These are phyloP conservation scores for Malassezia dermatis DNA, from an alignment of 1,284 basidiomycete species.

Conservation along the genomic window DNA sequence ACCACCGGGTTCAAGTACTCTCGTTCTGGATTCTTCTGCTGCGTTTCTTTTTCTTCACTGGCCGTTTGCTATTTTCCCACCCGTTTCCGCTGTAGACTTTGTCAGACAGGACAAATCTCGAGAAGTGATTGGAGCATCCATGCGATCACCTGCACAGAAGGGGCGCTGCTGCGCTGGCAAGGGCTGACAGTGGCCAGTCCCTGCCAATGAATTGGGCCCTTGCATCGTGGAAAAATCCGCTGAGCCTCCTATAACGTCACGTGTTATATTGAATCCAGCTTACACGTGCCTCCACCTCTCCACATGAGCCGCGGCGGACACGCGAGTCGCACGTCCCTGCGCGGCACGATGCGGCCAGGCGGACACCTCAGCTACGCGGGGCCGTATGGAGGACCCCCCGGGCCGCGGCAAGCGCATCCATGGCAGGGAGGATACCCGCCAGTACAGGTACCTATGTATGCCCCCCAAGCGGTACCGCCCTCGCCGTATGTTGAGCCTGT, in stretches of 20 bases:
- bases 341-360: not conserved
- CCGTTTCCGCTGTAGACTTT: constrained; percentile 6
- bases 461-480: not conserved
- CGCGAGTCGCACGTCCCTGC: not conserved
- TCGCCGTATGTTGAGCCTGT: not conserved
- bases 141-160: constrained; percentile 4
- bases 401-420: not conserved
- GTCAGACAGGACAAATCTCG: not conserved
- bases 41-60: constrained; percentile 17
- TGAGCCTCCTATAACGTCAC: constrained; percentile 7
- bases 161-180: constrained; percentile 9
- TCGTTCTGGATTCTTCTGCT: constrained; percentile 3
- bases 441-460: not conserved
- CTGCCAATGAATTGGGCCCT: constrained; percentile 1
- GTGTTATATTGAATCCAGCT: not conserved
- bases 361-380: not conserved
- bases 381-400: not conserved
- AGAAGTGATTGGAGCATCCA: constrained; percentile 3
- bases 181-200: not conserved
- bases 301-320: not conserved
- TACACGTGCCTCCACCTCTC: not conserved
- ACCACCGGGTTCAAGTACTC: constrained; percentile 4
- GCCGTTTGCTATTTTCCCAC: constrained; percentile 11
- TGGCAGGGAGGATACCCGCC: not conserved
- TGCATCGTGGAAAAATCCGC: constrained; percentile 6